Conservation (phyloP, 2,329 filamentous ascomycete species). For the Exophiala sideris region DNA sequence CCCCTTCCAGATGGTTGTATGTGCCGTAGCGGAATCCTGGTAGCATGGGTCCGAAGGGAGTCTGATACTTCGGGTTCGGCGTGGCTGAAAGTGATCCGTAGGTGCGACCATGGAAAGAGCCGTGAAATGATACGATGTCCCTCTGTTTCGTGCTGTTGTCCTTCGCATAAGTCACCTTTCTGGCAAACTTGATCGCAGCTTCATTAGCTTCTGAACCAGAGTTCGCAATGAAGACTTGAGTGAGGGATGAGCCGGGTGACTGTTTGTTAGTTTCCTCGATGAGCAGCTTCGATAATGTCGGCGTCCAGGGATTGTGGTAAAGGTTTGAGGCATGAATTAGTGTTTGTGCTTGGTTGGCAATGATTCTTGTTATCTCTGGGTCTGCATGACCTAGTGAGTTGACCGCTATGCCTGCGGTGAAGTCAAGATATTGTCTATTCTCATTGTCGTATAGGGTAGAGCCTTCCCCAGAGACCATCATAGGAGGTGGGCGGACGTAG, state of each 20-base stretch:
- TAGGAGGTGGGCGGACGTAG: constrained; percentile 82
- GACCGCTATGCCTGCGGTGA: constrained; percentile 94
- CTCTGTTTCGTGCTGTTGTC: constrained; percentile 70
- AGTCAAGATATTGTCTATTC: constrained; percentile 84
- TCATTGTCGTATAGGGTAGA: constrained; percentile 89
- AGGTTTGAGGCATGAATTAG: constrained; percentile 92
- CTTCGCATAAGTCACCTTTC: constrained; percentile 78
- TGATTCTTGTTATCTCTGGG: constrained; percentile 67
- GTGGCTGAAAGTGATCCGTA: constrained; percentile 96
- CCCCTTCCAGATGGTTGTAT: constrained; percentile 74
- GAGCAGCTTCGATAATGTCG: constrained; percentile 78
- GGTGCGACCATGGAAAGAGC: constrained; percentile 92
- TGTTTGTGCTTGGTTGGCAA: constrained; percentile 74
- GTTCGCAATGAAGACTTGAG: constrained; percentile 88
- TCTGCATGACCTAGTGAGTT: constrained; percentile 91
- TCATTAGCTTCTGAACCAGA: constrained; percentile 97
- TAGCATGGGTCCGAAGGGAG: constrained; percentile 91
- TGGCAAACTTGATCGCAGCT: constrained; percentile 92
- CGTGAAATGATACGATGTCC: constrained; percentile 85
- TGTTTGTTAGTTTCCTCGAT: constrained; percentile 75
- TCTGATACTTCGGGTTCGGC: constrained; percentile 96
- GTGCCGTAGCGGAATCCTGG: constrained; percentile 85
- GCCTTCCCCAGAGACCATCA: constrained; percentile 85
- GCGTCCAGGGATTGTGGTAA: constrained; percentile 96
- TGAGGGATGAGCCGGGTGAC: constrained; percentile 44